phyloP scores from a whole-genome alignment of 1,139 yeast species.

The Candida frijolesensis region DNA sequence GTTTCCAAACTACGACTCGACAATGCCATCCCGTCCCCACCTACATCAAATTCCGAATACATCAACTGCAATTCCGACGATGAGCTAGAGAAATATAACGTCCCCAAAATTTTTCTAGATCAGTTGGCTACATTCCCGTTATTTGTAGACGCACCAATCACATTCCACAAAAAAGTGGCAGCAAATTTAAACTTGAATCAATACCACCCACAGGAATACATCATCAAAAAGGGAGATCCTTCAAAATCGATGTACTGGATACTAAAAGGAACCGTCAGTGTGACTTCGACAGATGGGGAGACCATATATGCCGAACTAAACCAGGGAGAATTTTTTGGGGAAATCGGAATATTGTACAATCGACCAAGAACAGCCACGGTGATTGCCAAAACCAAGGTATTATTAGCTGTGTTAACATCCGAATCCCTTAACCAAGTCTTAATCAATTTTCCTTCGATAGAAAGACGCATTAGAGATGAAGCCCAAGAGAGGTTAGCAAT shows the following conservation, averaged over 20 bases:
- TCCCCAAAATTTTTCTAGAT: constrained; percentile 57
- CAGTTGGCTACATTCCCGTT: constrained; percentile 60
- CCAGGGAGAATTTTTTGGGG: constrained; percentile 76
- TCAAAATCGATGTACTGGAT: constrained; percentile 84
- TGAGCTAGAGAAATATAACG: constrained; percentile 12
- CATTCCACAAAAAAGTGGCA: constrained; percentile 62
- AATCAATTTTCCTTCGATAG: constrained; percentile 64
- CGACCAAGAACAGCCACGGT: constrained; percentile 81
- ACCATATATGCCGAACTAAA: constrained; percentile 68
- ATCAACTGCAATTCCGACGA: constrained; percentile 1
- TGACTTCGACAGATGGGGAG: constrained; percentile 76
- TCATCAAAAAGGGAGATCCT: constrained; percentile 70
- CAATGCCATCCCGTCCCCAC: background rate
- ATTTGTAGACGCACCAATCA: constrained; percentile 64
- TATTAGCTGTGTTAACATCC: constrained; percentile 67
- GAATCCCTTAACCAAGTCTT: constrained; percentile 62
- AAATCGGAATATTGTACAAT: constrained; percentile 73
- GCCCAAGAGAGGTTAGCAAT: constrained; percentile 75
- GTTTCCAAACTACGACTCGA: constrained; percentile 1
- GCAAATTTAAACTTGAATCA: constrained; percentile 59
- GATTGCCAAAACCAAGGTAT: constrained; percentile 66
- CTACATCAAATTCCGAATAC: background rate
- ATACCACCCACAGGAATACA: constrained; percentile 66
- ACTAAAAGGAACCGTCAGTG: constrained; percentile 70
- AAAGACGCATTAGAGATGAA: constrained; percentile 70